These are phyloP conservation scores for Podaxis rugospora DNA, from an alignment of 768 basidiomycete genomes.

Conservation along the genomic window DNA sequence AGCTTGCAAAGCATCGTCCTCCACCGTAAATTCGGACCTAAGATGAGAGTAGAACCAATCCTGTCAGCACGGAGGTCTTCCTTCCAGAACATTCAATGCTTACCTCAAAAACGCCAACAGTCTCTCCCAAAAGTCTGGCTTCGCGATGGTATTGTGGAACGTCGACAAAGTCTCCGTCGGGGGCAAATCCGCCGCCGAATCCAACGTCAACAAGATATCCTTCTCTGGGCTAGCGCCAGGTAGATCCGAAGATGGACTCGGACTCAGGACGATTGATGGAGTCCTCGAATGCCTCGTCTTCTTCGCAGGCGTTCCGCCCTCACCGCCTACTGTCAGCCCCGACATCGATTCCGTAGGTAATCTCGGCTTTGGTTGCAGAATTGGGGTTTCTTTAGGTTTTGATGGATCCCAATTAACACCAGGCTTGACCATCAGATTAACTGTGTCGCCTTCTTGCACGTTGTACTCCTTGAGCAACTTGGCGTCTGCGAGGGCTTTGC, in stretches of 20 bases:
- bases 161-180: constrained; percentile 42
- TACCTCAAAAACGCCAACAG: constrained; percentile 63
- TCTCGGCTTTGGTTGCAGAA: constrained; percentile 11
- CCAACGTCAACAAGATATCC: constrained; percentile 69
- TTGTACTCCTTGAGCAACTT: constrained; percentile 91
- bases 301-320: constrained; percentile 23
- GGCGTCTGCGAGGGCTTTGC: constrained; percentile 85
- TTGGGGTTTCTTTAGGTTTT: constrained; percentile 25
- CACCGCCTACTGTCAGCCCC: constrained; percentile 17
- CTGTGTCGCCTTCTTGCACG: constrained; percentile 71
- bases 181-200: constrained; percentile 37
- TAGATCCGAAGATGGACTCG: constrained; percentile 55
- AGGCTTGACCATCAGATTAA: constrained; percentile 87
- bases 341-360: constrained; percentile 12
- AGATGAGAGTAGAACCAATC: neutral
- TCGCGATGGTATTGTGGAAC: constrained; percentile 67
- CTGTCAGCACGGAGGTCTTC: neutral
- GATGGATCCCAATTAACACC: constrained; percentile 62
- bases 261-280: constrained; percentile 75
- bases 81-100: constrained; percentile 18
- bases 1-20: constrained; percentile 60
- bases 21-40: constrained; percentile 60
- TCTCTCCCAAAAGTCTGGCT: constrained; percentile 77
- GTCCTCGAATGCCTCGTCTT: constrained; percentile 55
- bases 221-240: constrained; percentile 32